phyloP scores from a whole-genome alignment of 305 asterid species.

The Solanum aculeatissimum region DNA sequence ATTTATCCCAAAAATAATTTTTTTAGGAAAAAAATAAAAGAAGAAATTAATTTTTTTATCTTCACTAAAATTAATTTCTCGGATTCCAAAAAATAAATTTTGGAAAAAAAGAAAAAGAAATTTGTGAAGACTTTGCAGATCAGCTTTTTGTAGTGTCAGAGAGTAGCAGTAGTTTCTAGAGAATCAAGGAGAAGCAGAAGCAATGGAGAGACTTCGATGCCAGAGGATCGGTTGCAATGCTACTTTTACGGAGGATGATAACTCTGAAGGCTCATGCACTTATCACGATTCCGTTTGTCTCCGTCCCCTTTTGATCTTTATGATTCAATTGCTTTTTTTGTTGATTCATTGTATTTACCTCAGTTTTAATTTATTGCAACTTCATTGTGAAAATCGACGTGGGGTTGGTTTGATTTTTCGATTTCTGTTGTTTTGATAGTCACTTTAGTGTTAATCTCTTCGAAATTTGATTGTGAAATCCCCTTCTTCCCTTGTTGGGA shows the following conservation, averaged over 20 bases:
- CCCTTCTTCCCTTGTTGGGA: neutral
- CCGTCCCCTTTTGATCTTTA: neutral
- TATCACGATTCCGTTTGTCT: slow-evolving; percentile 61
- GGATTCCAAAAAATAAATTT: neutral
- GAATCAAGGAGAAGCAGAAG: neutral
- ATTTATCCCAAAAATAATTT: too few species aligned
- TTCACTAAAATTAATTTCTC: too few species aligned
- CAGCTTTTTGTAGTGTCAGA: neutral
- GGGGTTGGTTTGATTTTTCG: neutral
- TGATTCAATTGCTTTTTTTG: neutral
- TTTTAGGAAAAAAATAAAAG: too few species aligned
- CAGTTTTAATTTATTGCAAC: neutral
- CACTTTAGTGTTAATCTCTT: neutral
- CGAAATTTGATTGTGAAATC: neutral
- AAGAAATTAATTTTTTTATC: too few species aligned
- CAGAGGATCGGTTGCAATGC: slow-evolving; percentile 92
- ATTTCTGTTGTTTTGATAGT: neutral
- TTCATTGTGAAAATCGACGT: neutral
- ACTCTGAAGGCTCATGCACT: slow-evolving; percentile 65
- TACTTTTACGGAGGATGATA: slow-evolving; percentile 55
- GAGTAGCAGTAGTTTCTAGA: neutral
- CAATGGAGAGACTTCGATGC: slow-evolving; percentile 77
- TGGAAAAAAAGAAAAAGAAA: neutral
- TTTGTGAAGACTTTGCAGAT: neutral
- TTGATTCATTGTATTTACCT: neutral